Evolutionary conservation across 108 stramenopile species (phyloP).

Genomic region (Cyclotella atomus): DNA sequence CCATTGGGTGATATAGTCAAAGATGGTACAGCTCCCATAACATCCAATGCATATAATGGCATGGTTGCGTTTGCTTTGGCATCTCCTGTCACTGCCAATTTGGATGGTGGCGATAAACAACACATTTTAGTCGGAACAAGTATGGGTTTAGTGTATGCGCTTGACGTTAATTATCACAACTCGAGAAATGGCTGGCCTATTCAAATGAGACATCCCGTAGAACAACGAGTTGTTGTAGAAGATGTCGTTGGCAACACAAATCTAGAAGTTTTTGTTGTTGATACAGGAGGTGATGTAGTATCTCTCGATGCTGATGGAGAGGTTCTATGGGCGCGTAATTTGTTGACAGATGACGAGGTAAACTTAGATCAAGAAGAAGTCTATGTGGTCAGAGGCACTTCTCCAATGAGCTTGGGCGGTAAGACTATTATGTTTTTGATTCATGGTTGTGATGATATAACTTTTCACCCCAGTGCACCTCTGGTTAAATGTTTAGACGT

Average conservation of each 20-base stretch:
- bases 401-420: slow-evolving; percentile 70
- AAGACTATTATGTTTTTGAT: not conserved
- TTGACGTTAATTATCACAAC: slow-evolving; percentile 57
- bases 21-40: slow-evolving; percentile 55
- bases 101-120: slow-evolving; percentile 68
- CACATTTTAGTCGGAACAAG: slow-evolving; percentile 78
- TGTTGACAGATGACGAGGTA: slow-evolving; percentile 46
- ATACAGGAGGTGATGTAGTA: slow-evolving; percentile 73
- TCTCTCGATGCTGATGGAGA: slow-evolving; percentile 68
- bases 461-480: too few relatives aligned
- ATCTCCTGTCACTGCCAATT: slow-evolving; percentile 72
- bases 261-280: slow-evolving; percentile 78
- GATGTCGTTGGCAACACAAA: slow-evolving; percentile 81
- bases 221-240: slow-evolving; percentile 75
- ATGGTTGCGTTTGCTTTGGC: slow-evolving; percentile 82
- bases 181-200: slow-evolving; percentile 68
- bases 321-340: slow-evolving; percentile 73
- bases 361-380: slow-evolving; percentile 13
- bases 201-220: slow-evolving; percentile 66
- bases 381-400: slow-evolving; percentile 57
- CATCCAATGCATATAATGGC: slow-evolving; percentile 41
- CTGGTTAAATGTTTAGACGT: too few relatives aligned
- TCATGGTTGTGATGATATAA: not conserved
- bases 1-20: slow-evolving; percentile 67
- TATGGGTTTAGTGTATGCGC: slow-evolving; percentile 79